phyloP scores from a whole-genome alignment of 257 asterid genomes.

The Ocimum tenuiflorum region DNA sequence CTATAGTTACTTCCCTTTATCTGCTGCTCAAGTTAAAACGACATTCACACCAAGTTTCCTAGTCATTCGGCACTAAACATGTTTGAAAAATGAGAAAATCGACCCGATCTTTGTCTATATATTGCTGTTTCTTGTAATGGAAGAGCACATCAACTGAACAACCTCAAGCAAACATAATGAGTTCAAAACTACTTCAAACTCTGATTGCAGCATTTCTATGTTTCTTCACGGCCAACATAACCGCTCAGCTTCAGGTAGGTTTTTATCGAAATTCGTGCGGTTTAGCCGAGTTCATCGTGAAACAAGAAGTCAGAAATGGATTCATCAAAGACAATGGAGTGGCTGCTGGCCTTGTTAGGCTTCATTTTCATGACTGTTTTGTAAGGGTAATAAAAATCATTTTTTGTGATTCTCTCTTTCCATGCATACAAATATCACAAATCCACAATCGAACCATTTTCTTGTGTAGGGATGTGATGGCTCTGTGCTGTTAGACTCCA shows the following conservation, averaged over 20 bases:
- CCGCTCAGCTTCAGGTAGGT: slow-evolving; percentile 52
- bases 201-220: slow-evolving; percentile 11
- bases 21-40: slow-evolving; percentile 23
- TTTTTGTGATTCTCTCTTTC: neutral
- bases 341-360: slow-evolving; percentile 71
- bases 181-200: slow-evolving; percentile 12
- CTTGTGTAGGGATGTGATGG: slow-evolving; percentile 75
- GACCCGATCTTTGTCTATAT: slow-evolving; percentile 24
- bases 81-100: slow-evolving; percentile 2
- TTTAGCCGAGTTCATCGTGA: slow-evolving; percentile 47
- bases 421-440: neutral
- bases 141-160: neutral
- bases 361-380: slow-evolving; percentile 88
- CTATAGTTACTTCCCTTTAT: slow-evolving; percentile 10
- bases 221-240: slow-evolving; percentile 14
- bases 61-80: slow-evolving; percentile 29
- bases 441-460: neutral
- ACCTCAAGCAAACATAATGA: slow-evolving; percentile 24
- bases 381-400: slow-evolving; percentile 46
- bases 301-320: slow-evolving; percentile 46
- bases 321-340: slow-evolving; percentile 41
- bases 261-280: slow-evolving; percentile 45
- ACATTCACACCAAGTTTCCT: slow-evolving; percentile 35
- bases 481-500: slow-evolving; percentile 63
- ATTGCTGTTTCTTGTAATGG: slow-evolving; percentile 12